These are phyloP conservation scores for Cetraspora pellucida DNA, from an alignment of 192 early-diverging fungal species.

Conservation along the genomic window DNA sequence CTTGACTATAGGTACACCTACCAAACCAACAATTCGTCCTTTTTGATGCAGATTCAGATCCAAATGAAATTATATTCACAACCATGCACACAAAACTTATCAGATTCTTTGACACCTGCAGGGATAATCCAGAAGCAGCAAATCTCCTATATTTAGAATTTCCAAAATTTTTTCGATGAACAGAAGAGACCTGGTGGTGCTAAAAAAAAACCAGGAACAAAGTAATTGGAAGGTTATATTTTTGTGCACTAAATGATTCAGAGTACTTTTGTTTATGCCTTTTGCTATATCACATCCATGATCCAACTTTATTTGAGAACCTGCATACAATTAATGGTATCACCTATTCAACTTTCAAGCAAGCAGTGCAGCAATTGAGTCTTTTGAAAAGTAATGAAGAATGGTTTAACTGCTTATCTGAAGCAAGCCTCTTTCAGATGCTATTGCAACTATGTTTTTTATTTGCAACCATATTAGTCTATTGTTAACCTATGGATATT, in stretches of 20 bases:
- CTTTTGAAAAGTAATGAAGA: conserved; percentile 36
- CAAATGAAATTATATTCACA: neutral
- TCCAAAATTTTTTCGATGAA: conserved; percentile 21
- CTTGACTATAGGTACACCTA: conserved; percentile 37
- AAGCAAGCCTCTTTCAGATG: neutral
- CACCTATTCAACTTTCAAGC: conserved; percentile 22
- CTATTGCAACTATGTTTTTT: conserved; percentile 10
- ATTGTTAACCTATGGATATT: conserved; percentile 5
- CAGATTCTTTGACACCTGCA: conserved; percentile 19
- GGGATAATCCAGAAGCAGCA: neutral
- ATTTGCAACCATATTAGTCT: conserved; percentile 31
- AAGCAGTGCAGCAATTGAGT: conserved; percentile 17
- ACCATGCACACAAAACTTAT: conserved; percentile 6
- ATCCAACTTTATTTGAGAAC: conserved; percentile 25
- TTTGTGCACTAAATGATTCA: conserved; percentile 1
- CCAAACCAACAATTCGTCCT: conserved; percentile 22
- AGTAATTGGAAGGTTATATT: conserved; percentile 17
- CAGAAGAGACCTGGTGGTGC: neutral
- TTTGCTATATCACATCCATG: conserved; percentile 19
- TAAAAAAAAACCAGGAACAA: neutral
- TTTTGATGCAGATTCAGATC: neutral
- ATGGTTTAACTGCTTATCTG: neutral
- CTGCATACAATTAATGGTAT: conserved; percentile 30
- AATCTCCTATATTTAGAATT: conserved; percentile 29
- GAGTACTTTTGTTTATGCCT: conserved; percentile 34